These are phyloP conservation scores for Orbilia blumenaviensis DNA, from an alignment of 2,329 filamentous ascomycete species.

Conservation along the genomic window DNA sequence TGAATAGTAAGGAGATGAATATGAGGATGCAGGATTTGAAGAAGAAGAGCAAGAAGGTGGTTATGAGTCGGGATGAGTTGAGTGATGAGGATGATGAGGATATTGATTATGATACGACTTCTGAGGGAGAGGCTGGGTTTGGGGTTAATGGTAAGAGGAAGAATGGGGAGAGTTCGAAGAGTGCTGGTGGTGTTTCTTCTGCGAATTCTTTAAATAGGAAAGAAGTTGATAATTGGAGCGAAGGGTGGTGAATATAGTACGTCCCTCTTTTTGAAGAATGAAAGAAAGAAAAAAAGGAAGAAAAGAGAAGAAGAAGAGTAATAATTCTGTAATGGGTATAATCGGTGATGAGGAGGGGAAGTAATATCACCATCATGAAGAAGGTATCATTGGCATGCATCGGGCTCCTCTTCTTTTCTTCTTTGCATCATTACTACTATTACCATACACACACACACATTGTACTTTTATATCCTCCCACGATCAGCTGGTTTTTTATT, in stretches of 20 bases:
- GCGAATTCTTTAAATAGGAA: slow-evolving; percentile 34
- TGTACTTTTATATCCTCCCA: slow-evolving; percentile 37
- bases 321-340: slow-evolving; percentile 21
- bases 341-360: neutral
- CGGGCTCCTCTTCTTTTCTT: too few relatives aligned
- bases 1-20: slow-evolving; percentile 40
- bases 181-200: slow-evolving; percentile 20
- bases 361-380: too few relatives aligned
- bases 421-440: too few relatives aligned
- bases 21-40: slow-evolving; percentile 42
- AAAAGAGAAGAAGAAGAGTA: neutral
- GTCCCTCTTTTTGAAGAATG: neutral
- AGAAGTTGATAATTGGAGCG: slow-evolving; percentile 50
- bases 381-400: too few relatives aligned
- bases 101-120: slow-evolving; percentile 35
- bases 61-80: slow-evolving; percentile 45
- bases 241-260: slow-evolving; percentile 42
- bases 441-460: too few relatives aligned
- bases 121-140: slow-evolving; percentile 27
- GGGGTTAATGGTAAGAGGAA: slow-evolving; percentile 10
- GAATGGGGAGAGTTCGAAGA: slow-evolving; percentile 43
- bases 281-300: neutral
- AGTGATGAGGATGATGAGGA: slow-evolving; percentile 32
- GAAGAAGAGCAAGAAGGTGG: slow-evolving; percentile 28
- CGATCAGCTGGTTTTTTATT: slow-evolving; percentile 5